Percentiles rank a stretch among this genome's conserved stretches.
Conservation (phyloP, 1,284 basidiomycete genomes). For the Irpex lacteus region DNA sequence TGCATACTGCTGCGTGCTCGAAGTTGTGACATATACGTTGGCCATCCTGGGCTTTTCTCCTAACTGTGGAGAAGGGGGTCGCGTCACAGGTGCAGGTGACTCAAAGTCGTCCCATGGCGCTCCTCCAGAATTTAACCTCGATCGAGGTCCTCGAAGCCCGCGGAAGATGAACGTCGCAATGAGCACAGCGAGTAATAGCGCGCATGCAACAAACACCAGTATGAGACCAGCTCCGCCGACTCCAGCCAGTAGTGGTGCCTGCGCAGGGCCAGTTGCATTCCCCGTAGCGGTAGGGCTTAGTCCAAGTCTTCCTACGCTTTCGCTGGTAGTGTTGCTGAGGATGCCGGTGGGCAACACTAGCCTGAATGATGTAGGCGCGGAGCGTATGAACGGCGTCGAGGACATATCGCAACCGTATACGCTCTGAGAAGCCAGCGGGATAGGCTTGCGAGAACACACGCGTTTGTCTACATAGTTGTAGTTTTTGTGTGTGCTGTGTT, state of each 20-base stretch:
- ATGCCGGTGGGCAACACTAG: background rate
- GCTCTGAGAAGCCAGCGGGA: background rate
- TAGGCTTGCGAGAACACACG: background rate
- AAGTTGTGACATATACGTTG: conserved; percentile 7
- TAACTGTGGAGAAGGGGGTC: background rate
- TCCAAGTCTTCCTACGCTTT: background rate
- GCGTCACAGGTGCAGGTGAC: background rate
- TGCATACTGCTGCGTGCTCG: background rate
- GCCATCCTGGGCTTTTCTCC: conserved; percentile 12
- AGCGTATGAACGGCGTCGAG: background rate
- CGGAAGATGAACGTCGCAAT: conserved; percentile 15
- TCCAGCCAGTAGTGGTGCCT: conserved; percentile 7
- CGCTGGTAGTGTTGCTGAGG: background rate
- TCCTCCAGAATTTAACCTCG: background rate
- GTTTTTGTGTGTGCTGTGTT: background rate
- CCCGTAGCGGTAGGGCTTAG: background rate
- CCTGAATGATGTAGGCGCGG: background rate
- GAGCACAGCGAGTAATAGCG: conserved; percentile 25
- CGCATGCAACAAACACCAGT: conserved; percentile 28
- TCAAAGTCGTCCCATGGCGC: background rate
- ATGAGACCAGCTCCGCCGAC: conserved; percentile 28
- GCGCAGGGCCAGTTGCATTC: background rate
- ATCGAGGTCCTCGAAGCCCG: conserved; percentile 2
- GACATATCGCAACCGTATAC: background rate
- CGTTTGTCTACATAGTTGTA: background rate